Percentiles rank a stretch among this genome's conserved stretches.
Evolutionary conservation across 768 basidiomycete species (phyloP).

Genomic region (Dacryopinax primogenitus): DNA sequence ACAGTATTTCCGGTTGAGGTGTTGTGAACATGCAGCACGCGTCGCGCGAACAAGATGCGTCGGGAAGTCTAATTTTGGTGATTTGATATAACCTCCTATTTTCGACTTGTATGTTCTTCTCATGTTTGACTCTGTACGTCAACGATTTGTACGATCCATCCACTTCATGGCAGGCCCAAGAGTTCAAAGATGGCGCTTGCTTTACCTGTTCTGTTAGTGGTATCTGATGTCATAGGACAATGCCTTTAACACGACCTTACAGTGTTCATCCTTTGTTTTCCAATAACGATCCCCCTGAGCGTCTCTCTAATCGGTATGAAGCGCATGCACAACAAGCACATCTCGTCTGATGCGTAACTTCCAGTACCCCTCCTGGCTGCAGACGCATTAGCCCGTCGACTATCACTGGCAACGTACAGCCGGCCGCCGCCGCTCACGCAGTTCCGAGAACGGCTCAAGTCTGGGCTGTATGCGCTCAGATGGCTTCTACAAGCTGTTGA

Average conservation of each 20-base stretch:
- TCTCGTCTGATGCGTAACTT: neutral
- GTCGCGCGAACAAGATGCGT: no score
- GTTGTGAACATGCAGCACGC: no score
- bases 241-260: neutral
- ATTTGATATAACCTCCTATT: no score
- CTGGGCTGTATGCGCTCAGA: neutral
- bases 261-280: neutral
- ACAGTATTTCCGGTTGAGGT: no score
- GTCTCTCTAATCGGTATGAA: neutral
- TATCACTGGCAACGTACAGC: neutral
- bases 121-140: no score
- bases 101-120: no score
- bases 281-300: neutral
- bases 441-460: neutral
- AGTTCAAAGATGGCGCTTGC: no score
- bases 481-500: neutral
- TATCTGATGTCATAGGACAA: neutral
- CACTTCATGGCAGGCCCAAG: no score
- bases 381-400: neutral
- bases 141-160: no score
- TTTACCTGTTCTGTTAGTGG: neutral
- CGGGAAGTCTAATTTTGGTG: no score
- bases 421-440: neutral
- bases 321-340: neutral
- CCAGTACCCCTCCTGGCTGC: neutral